These are phyloP conservation scores for Cryptosporidium meleagridis DNA, from an alignment of 169 alveolate species.

Conservation along the genomic window DNA sequence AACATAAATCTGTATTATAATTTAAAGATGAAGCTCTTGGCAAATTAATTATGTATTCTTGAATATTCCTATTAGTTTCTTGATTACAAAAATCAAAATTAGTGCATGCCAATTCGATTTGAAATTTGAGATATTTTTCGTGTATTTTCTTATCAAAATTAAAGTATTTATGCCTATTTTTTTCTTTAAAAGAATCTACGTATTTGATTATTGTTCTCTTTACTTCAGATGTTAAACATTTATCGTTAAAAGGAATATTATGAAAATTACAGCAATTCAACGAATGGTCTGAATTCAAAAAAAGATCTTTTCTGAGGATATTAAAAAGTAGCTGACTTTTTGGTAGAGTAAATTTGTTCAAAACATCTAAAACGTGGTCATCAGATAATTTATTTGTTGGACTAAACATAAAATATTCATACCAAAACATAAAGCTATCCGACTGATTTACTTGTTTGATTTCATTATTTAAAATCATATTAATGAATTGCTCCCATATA, in stretches of 20 bases:
- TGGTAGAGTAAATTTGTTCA: slow-evolving; percentile 11
- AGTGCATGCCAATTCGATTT: slow-evolving; percentile 19
- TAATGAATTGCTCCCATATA: not conserved
- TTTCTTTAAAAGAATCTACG: not conserved
- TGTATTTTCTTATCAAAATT: not conserved
- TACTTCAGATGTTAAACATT: not conserved
- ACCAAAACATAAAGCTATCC: slow-evolving; percentile 28
- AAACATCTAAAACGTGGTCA: not conserved
- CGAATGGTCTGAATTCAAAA: not conserved
- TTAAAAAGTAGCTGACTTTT: not conserved
- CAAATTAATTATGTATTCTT: slow-evolving; percentile 1
- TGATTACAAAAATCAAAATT: slow-evolving; percentile 6
- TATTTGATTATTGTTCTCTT: not conserved
- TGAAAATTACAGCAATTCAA: slow-evolving; percentile 40
- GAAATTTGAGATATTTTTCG: slow-evolving; percentile 38
- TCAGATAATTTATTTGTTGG: slow-evolving; percentile 4
- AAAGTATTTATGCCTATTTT: not conserved
- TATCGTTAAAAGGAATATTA: slow-evolving; percentile 21
- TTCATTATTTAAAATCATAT: not conserved
- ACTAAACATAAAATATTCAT: slow-evolving; percentile 14
- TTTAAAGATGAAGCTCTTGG: slow-evolving; percentile 12
- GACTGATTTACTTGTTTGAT: not conserved
- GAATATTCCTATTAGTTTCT: not conserved
- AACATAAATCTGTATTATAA: slow-evolving; percentile 14
- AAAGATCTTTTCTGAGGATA: not conserved